Conservation (phyloP, 495 filamentous ascomycete genomes). For the Neurospora cerealis region DNA sequence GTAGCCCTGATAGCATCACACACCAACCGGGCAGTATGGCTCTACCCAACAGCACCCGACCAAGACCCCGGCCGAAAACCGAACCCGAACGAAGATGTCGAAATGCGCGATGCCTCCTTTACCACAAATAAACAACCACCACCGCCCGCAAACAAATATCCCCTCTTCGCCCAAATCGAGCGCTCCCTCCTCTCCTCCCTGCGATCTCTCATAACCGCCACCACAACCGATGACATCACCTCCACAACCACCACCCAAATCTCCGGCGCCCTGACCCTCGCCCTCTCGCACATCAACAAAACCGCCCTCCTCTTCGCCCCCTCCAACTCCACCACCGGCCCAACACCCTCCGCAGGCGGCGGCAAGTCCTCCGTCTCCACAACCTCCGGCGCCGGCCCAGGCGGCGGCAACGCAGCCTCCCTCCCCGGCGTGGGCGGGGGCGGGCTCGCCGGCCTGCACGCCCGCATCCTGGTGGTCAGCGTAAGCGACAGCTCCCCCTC, state of each 20-base stretch:
- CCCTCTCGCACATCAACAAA: constrained; percentile 78
- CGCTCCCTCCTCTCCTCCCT: constrained; percentile 63
- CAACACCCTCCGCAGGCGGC: constrained; percentile 18
- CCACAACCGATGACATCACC: constrained; percentile 46
- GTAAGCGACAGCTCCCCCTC: constrained; percentile 73
- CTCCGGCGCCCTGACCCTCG: constrained; percentile 83
- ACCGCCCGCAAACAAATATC: constrained; percentile 73
- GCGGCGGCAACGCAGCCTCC: constrained; percentile 19
- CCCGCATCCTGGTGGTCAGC: constrained; percentile 77
- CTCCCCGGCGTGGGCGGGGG: constrained; percentile 18
- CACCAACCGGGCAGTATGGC: constrained; percentile 70
- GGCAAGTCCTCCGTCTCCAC: constrained; percentile 3
- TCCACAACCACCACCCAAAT: constrained; percentile 63
- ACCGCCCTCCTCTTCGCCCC: constrained; percentile 31
- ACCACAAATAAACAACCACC: constrained; percentile 4
- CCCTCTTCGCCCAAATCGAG: constrained; percentile 80
- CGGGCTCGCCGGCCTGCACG: constrained; percentile 46
- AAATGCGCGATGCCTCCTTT: constrained; percentile 33
- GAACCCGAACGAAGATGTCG: constrained; percentile 24
- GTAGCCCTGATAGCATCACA: constrained; percentile 90
- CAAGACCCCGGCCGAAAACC: constrained; percentile 1
- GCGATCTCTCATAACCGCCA: constrained; percentile 54
- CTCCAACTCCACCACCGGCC: constrained; percentile 2
- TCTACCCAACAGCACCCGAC: constrained; percentile 56
- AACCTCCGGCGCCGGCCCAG: constrained; percentile 18